These are phyloP conservation scores for Arthrobotrys megalospora DNA, from an alignment of 2,329 filamentous ascomycete genomes.

Conservation along the genomic window DNA sequence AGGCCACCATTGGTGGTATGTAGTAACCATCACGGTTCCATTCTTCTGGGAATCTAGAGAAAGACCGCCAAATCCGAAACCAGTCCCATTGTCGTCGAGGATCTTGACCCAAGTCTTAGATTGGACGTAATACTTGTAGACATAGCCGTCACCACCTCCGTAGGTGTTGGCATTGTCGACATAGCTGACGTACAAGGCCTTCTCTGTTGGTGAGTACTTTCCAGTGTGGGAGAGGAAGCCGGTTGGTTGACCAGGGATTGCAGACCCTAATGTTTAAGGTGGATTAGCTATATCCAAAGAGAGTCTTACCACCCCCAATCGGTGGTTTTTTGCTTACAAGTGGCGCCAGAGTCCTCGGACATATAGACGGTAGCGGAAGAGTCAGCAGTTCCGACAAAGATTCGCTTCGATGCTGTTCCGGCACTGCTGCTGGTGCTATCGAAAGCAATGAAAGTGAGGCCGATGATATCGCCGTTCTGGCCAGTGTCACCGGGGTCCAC, in stretches of 20 bases:
- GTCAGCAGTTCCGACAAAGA: slow-evolving; percentile 74
- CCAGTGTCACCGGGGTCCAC: slow-evolving; percentile 70
- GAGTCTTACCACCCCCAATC: not conserved
- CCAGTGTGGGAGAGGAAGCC: slow-evolving; percentile 73
- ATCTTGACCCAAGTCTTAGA: slow-evolving; percentile 73
- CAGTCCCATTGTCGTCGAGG: slow-evolving; percentile 69
- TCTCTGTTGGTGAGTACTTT: slow-evolving; percentile 71
- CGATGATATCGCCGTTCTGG: slow-evolving; percentile 70
- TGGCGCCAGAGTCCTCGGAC: slow-evolving; percentile 72
- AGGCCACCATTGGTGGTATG: slow-evolving; percentile 75
- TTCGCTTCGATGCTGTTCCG: slow-evolving; percentile 71
- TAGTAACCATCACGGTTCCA: slow-evolving; percentile 73
- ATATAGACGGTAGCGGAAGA: slow-evolving; percentile 72
- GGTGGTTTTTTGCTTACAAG: slow-evolving; percentile 66
- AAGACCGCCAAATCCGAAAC: slow-evolving; percentile 74
- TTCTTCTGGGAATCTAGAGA: slow-evolving; percentile 72
- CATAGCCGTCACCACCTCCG: slow-evolving; percentile 72
- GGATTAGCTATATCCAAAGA: not conserved
- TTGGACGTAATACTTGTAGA: slow-evolving; percentile 73
- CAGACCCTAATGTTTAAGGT: slow-evolving; percentile 65
- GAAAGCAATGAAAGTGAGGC: slow-evolving; percentile 73
- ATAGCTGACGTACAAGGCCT: slow-evolving; percentile 73
- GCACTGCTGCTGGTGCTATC: slow-evolving; percentile 70
- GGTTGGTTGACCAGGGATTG: slow-evolving; percentile 71
- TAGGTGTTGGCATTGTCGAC: slow-evolving; percentile 73